Conservation (phyloP, 176 grass and related monocot genomes). For the Cenchrus fungigraminus region DNA sequence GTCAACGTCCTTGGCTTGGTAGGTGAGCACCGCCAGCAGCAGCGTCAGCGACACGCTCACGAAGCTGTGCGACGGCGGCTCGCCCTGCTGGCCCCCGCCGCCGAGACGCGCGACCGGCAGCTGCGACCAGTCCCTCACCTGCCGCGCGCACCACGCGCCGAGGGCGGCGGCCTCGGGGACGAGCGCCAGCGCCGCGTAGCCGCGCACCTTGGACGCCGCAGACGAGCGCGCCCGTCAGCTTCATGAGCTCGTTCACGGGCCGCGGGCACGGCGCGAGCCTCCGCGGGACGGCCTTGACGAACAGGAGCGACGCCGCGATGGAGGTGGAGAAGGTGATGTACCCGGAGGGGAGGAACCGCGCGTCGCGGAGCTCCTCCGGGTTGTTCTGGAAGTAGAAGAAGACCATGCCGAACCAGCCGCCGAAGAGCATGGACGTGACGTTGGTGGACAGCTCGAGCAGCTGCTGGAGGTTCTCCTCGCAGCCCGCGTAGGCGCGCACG, state of each 20-base stretch:
- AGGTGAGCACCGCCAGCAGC: background rate
- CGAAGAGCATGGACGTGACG: slow-evolving; percentile 10
- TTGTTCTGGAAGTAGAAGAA: slow-evolving; percentile 15
- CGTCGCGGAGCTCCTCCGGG: background rate
- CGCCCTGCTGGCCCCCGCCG: background rate
- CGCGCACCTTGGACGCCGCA: background rate
- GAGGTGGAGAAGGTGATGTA: slow-evolving; percentile 22
- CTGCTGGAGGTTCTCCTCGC: background rate
- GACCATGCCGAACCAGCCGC: slow-evolving; percentile 8
- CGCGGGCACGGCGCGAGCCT: too few species aligned
- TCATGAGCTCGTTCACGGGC: background rate
- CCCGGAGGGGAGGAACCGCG: background rate
- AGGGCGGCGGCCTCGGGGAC: background rate
- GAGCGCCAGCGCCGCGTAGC: background rate
- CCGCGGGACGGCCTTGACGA: background rate
- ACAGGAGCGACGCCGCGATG: slow-evolving; percentile 10
- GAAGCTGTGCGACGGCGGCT: background rate
- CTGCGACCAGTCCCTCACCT: background rate
- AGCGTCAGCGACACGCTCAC: background rate
- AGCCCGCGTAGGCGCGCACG: background rate
- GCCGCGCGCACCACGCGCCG: background rate
- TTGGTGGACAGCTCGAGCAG: background rate
- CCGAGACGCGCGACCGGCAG: background rate
- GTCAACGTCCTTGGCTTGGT: background rate
- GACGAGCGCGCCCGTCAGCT: background rate